Conservation (phyloP, 2,329 filamentous ascomycete species). For the Xylariaceae sp. region DNA sequence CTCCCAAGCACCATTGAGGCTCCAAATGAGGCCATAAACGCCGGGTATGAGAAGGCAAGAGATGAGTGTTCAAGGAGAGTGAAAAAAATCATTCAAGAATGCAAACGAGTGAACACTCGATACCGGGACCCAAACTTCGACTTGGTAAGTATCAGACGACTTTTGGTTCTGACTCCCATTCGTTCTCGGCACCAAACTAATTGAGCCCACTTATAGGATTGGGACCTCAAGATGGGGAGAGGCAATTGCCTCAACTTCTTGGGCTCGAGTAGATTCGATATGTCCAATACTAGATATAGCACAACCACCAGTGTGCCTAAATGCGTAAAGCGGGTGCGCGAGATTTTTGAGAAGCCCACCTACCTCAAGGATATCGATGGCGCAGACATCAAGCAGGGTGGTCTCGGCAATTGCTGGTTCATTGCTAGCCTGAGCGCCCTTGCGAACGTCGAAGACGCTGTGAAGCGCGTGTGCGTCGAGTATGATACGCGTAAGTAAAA, state of each 20-base stretch:
- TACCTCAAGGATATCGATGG: slow-evolving; percentile 65
- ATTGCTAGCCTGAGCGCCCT: slow-evolving; percentile 75
- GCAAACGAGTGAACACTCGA: slow-evolving; percentile 71
- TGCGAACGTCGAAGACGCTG: slow-evolving; percentile 65
- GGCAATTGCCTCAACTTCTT: slow-evolving; percentile 53
- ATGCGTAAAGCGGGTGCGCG: slow-evolving; percentile 70
- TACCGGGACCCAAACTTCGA: slow-evolving; percentile 66
- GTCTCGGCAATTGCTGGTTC: slow-evolving; percentile 78
- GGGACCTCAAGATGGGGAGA: slow-evolving; percentile 64
- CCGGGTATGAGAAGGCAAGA: slow-evolving; percentile 60
- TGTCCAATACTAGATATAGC: slow-evolving; percentile 41
- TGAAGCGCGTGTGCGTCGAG: slow-evolving; percentile 71
- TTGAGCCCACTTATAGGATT: slow-evolving; percentile 42
- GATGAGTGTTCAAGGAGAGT: slow-evolving; percentile 62
- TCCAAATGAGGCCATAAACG: slow-evolving; percentile 57
- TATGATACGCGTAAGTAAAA: slow-evolving; percentile 55
- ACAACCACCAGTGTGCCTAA: slow-evolving; percentile 57
- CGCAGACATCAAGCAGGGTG: slow-evolving; percentile 73
- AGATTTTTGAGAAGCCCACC: slow-evolving; percentile 70
- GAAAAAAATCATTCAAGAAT: slow-evolving; percentile 59
- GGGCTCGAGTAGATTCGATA: slow-evolving; percentile 48
- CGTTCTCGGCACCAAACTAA: slow-evolving; percentile 29
- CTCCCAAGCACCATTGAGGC: slow-evolving; percentile 47
- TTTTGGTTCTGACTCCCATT: slow-evolving; percentile 29
- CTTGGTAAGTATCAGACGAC: slow-evolving; percentile 43